Base-by-base conservation (phyloP, 169 alveolate species). In the Cryptosporidium ubiquitum region DNA sequence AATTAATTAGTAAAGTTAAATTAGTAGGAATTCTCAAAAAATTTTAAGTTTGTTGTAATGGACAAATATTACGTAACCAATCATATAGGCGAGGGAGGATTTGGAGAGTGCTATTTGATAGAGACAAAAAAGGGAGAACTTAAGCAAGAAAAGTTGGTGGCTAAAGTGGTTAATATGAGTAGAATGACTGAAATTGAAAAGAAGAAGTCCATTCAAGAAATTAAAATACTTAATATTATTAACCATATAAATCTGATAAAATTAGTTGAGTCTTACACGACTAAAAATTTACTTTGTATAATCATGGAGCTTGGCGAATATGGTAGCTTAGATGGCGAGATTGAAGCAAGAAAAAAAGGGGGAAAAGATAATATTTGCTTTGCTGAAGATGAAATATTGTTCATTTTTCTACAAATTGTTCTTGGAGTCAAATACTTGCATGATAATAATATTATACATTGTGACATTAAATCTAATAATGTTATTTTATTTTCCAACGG, bases 91-190 rank as follows among this genome's bases (percentile, higher is more conserved):
- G 79, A 79, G 31, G 89, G 89, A 26, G 89, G 89, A 39, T 61
- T 40, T 79, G 89, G 89, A 10, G 66, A 79, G 5, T 79, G 89
- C 66, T 79, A 64, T 35, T 79, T 79, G 37, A 64, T 64, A 29
- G 75, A 79, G 58, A 37, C 74, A 26, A 79, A 61, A 26, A 79
- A 79, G n/a, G 57, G 58, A 5, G 75, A 40, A 16, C 35, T 40
- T 18, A 61, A 39, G 29, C 57, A 73, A 20, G 39, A 52, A 37
- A 26, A 35, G 33, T n/a, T 79, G 18, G 89, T 69, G 20, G 64
- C 92, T 39, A 92, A 86, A 74, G 85, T 92, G 33, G 84, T 84
- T 9, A 84, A 84, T 31, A 70, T 91, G 61, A 85, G 64, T 70
- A 52, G 74, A 23, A 92, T 79, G 84, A 86, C 49, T 58, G 70